phyloP scores from a whole-genome alignment of 1,284 basidiomycete species.

The Ceratobasidium sp. region DNA sequence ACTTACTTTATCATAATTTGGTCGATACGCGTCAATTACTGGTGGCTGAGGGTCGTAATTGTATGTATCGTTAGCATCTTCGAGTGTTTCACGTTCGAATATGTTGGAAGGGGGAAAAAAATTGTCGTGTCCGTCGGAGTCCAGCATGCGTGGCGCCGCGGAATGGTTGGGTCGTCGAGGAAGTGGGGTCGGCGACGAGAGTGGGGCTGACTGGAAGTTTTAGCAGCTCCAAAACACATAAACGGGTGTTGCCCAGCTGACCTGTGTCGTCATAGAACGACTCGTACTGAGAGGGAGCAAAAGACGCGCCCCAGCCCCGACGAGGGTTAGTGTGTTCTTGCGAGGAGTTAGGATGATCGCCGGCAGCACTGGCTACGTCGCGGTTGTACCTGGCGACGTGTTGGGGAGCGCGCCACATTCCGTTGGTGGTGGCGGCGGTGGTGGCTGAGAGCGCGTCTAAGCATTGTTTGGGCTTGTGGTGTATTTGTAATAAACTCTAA shows the following conservation, averaged over 20 bases:
- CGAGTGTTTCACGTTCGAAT: neutral
- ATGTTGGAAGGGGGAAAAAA: neutral
- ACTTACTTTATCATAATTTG: neutral
- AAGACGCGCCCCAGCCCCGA: neutral
- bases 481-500: conserved; percentile 25
- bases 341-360: neutral
- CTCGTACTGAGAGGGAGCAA: conserved; percentile 13
- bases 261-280: conserved; percentile 17
- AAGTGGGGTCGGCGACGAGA: conserved; percentile 37
- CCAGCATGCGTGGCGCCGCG: conserved; percentile 1
- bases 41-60: neutral
- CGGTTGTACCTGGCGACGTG: neutral
- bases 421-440: conserved; percentile 19
- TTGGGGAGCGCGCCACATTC: conserved; percentile 8
- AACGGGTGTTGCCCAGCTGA: neutral
- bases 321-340: neutral
- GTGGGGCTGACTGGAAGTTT: neutral
- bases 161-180: conserved; percentile 1
- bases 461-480: conserved; percentile 15
- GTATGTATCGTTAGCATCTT: neutral
- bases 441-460: neutral
- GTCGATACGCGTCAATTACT: neutral
- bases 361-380: neutral
- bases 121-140: neutral
- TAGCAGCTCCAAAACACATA: neutral